Evolutionary conservation across 2,329 filamentous ascomycete genomes (phyloP).

Genomic region (Phialophora macrospora): DNA sequence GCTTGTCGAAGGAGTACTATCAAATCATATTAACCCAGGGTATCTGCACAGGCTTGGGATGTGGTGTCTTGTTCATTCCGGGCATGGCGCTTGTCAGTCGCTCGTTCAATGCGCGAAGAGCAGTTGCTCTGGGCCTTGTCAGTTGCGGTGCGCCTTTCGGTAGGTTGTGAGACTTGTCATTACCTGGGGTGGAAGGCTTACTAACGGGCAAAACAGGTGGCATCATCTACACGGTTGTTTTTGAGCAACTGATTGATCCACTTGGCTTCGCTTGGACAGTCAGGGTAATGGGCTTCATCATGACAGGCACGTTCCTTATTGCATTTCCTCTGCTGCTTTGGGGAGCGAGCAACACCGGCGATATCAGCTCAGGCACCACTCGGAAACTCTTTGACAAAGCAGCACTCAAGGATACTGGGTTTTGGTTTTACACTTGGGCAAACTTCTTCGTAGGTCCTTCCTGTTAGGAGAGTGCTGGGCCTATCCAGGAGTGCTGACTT

Average conservation of each 20-base stretch:
- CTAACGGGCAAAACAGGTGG: constrained; percentile 60
- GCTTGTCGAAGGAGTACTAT: constrained; percentile 76
- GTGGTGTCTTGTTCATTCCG: constrained; percentile 82
- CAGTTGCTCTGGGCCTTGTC: constrained; percentile 40
- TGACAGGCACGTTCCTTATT: constrained; percentile 43
- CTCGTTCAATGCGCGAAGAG: constrained; percentile 35
- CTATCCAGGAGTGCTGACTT: constrained; percentile 1
- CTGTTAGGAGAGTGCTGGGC: neutral
- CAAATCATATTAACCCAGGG: constrained; percentile 85
- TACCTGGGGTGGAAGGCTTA: neutral
- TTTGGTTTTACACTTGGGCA: constrained; percentile 47
- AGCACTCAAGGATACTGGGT: constrained; percentile 54
- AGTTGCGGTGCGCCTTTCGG: constrained; percentile 66
- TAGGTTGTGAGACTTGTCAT: constrained; percentile 57
- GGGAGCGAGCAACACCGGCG: constrained; percentile 41
- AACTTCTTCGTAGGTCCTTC: constrained; percentile 42
- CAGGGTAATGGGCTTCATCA: constrained; percentile 51
- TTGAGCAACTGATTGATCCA: constrained; percentile 53
- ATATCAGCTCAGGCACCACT: constrained; percentile 45
- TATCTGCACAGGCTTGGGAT: constrained; percentile 73
- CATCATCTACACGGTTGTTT: constrained; percentile 65
- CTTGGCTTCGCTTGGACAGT: constrained; percentile 57
- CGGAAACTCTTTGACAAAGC: constrained; percentile 52
- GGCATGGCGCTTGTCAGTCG: constrained; percentile 57
- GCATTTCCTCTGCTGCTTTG: constrained; percentile 38